Evolutionary conservation across 1,284 basidiomycete species (phyloP).

Genomic region (Apiotrichum sp.): DNA sequence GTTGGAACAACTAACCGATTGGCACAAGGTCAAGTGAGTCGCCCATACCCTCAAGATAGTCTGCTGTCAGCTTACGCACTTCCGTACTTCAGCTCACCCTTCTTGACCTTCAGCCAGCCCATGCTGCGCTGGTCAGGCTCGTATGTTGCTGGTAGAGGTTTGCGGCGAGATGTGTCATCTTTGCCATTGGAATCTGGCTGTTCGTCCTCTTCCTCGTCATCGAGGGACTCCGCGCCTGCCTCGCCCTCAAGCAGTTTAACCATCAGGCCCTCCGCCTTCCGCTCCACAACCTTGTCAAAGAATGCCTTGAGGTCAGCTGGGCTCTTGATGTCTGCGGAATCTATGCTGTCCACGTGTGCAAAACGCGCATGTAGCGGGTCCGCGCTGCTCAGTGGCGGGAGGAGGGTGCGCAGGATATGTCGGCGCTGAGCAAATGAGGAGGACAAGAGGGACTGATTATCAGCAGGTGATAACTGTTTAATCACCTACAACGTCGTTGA

Average conservation of each 20-base stretch:
- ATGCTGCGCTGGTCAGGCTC: slow-evolving; percentile 61
- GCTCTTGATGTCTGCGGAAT: slow-evolving; percentile 54
- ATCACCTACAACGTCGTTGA: slow-evolving; percentile 80
- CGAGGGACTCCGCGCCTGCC: slow-evolving; percentile 28
- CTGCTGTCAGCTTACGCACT: slow-evolving; percentile 55
- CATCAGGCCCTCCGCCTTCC: slow-evolving; percentile 87
- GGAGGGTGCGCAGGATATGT: slow-evolving; percentile 56
- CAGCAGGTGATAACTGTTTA: not conserved
- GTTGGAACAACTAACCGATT: slow-evolving; percentile 37
- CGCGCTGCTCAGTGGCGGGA: slow-evolving; percentile 48
- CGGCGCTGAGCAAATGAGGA: slow-evolving; percentile 69
- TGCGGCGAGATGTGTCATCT: slow-evolving; percentile 46
- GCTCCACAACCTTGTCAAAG: slow-evolving; percentile 71
- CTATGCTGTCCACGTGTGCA: slow-evolving; percentile 68
- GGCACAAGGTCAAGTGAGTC: slow-evolving; percentile 59
- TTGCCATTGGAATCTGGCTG: slow-evolving; percentile 10
- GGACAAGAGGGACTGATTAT: slow-evolving; percentile 60
- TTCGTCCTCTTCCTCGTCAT: slow-evolving; percentile 18
- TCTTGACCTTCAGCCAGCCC: slow-evolving; percentile 80
- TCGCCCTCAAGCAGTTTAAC: slow-evolving; percentile 64
- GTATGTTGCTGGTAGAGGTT: slow-evolving; percentile 77
- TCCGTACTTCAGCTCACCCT: slow-evolving; percentile 38
- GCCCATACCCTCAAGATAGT: slow-evolving; percentile 49
- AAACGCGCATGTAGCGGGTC: slow-evolving; percentile 58
- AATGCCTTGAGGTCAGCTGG: slow-evolving; percentile 61